Base-by-base conservation (phyloP, 2,329 filamentous ascomycete genomes). In the Colletotrichum sp. region DNA sequence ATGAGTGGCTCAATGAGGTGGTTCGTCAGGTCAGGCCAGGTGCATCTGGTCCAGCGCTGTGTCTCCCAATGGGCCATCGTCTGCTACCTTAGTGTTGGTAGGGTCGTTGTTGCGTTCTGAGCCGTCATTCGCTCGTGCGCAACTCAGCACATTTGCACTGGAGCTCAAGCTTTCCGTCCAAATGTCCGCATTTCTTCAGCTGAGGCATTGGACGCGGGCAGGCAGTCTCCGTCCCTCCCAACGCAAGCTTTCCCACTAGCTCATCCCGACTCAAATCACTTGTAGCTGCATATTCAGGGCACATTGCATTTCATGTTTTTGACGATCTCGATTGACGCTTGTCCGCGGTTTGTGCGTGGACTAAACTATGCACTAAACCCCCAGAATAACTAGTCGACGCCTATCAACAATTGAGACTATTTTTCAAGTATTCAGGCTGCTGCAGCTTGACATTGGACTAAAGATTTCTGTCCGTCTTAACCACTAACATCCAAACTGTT, bases 321-420 rank as follows among this genome's bases (percentile, higher is more conserved):
- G 67, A 62, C 56, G 36, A 70, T 62, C 39, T 70, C 67, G 58
- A 70, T 70, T 62, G 67, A 27, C 67, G 27, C 6, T 32, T 62
- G 12, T 60, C 32, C 30, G 18, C n/a, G 55, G 34, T 60, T 62
- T 34, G n/a, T 62, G 22, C 34, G 52, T 62, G 43, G 43, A 68
- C 32, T 28, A 15, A 43, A 18, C 27, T 8, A 61, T 56, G 27
- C 28, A 60, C 56, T 18, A 39, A 32, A 27, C 13, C 55, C 34
- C 58, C 18, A 52, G 34, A 74, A 65, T 27, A 30, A 64, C 70
- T 74, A 68, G 58, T 73, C 55, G 68, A 72, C 56, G 71, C 64
- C 34, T 74, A 27, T 65, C 56, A 74, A 76, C 74, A 69, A 69
- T 69, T 43, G 56, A 76, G 56, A 52, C 48, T 69, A 64, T 75